A percentile compares a stretch with the other conserved stretches of the same genome.
phyloP scores from a whole-genome alignment of 1,284 basidiomycete species.

The Anthracocystis walkeri region DNA sequence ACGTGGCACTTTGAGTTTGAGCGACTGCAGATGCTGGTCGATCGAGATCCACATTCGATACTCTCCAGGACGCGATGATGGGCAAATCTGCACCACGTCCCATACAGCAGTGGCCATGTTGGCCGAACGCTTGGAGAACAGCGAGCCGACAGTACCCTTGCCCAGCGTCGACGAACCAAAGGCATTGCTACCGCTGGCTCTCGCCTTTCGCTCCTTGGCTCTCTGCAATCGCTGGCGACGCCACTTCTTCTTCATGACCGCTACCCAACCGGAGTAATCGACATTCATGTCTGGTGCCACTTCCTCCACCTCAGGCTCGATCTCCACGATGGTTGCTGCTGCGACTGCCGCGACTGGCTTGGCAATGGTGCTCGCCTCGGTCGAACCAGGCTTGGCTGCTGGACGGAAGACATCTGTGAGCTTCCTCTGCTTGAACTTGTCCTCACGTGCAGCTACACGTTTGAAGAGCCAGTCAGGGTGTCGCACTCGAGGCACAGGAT shows the following conservation, averaged over 20 bases:
- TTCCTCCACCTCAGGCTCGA: slow-evolving; percentile 39
- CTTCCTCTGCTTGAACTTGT: slow-evolving; percentile 98
- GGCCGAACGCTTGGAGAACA: slow-evolving; percentile 81
- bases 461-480: slow-evolving; percentile 98
- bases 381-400: slow-evolving; percentile 55
- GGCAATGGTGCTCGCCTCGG: slow-evolving; percentile 14
- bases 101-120: slow-evolving; percentile 80
- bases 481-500: slow-evolving; percentile 93
- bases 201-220: slow-evolving; percentile 70
- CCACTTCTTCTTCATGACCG: slow-evolving; percentile 85
- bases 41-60: slow-evolving; percentile 91
- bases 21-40: slow-evolving; percentile 81
- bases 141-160: slow-evolving; percentile 72
- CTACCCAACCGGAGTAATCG: slow-evolving; percentile 84
- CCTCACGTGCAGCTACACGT: slow-evolving; percentile 86
- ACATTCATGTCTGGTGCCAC: slow-evolving; percentile 62
- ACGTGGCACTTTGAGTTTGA: slow-evolving; percentile 86
- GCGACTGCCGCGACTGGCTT: slow-evolving; percentile 18
- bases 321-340: slow-evolving; percentile 27
- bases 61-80: slow-evolving; percentile 81
- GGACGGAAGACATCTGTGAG: slow-evolving; percentile 91
- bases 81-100: slow-evolving; percentile 92
- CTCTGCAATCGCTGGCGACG: slow-evolving; percentile 73
- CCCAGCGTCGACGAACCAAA: slow-evolving; percentile 23
- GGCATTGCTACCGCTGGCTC: slow-evolving; percentile 18